Evolutionary conservation across 2,329 filamentous ascomycete species (phyloP), one percentile per base, ranked within the genome.

Genomic region (Fusarium denticulatum): DNA sequence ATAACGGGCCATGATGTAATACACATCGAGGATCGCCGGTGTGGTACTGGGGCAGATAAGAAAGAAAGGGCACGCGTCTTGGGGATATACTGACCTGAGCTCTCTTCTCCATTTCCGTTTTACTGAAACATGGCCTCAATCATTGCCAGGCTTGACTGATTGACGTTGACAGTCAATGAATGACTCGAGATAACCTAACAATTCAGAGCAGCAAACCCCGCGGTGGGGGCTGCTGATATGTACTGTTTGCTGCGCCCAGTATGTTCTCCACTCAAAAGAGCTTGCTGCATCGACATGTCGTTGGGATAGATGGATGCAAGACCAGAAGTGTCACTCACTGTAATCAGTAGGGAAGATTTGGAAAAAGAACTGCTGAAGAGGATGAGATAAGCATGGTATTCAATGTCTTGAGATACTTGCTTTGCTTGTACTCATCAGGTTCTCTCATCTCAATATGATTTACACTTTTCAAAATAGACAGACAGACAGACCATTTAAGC

Each of bases 61-160:
- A 59, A 18, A 24, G 40, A 47, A 13, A 22, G n/a, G 15, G 6
- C 15, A 14, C 18, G 8, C 30, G 14, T 22, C 16, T 37, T 36
- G 18, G 14, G 14, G 32, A 18, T 36, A 26, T 28, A 60, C 78
- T 78, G 68, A 83, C 82, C 78, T 80, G 79, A 75, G 82, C 82
- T 81, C 78, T 80, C 77, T 76, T 80, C 75, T 83, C 82, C 82
- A 83, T 83, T 66, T 64, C 72, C 52, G 58, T 56, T 60, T 62
- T 77, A 72, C 39, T 78, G 65, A 64, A 74, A 65, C 77, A 78
- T 78, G 61, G 64, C 71, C 69, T 76, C 60, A 64, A 52, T 62
- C 58, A 60, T 64, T 60, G 52, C 45, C 66, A 61, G 65, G 50
- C 36, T 73, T 53, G 50, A 46, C 65, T 49, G 66, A 72, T 42